Evolutionary conservation across 2,329 filamentous ascomycete genomes (phyloP), one percentile per base, ranked within the genome.

Genomic region (Pezicula neosporulosa): DNA sequence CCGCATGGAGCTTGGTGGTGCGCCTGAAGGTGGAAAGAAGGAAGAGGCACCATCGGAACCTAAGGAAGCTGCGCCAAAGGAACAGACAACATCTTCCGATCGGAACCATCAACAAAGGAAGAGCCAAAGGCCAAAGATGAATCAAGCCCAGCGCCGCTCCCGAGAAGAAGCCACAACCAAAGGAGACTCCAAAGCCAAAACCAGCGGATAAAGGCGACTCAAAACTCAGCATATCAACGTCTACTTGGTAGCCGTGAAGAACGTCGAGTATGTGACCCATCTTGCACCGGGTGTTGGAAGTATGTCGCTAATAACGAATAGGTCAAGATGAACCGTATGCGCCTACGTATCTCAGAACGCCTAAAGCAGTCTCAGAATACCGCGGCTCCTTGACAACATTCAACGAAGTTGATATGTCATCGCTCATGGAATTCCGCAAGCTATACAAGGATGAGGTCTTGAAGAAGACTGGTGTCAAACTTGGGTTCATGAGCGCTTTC

Each of bases 321-420:
- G 89, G 90, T 97, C 66, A 99, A 99, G 81, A 99, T 99, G 94
- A 97, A 97, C 79, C 90, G 94, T 59, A 99, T 99, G 94, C 91
- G 94, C 60, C 83, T 97, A 55, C 87, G 94, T 56, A 99, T 97
- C 62, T 90, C 94, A 47, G 94, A 99, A 77, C 91, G 94, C 62
- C 82, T 99, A 59, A 99, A 99, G 83, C 94, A 99, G 71, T 97
- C 94, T 18, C 94, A 99, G 70, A 99, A 99, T 76, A 97, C 94
- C 2, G 93, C 94, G 47, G 94, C 94, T 96, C 94, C 4, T 80
- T 99, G 48, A 97, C 94, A 44, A 99, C 94, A 24, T 99, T 99
- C 81, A 97, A 99, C 72, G 93, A 97, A 73, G 94, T 99, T 55
- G 94, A 99, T 71, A 99, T 99, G 94, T 96, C 93, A 30, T 90